Evolutionary conservation across 139 green algal species (phyloP).

Genomic region (Coelastrella sp.): DNA sequence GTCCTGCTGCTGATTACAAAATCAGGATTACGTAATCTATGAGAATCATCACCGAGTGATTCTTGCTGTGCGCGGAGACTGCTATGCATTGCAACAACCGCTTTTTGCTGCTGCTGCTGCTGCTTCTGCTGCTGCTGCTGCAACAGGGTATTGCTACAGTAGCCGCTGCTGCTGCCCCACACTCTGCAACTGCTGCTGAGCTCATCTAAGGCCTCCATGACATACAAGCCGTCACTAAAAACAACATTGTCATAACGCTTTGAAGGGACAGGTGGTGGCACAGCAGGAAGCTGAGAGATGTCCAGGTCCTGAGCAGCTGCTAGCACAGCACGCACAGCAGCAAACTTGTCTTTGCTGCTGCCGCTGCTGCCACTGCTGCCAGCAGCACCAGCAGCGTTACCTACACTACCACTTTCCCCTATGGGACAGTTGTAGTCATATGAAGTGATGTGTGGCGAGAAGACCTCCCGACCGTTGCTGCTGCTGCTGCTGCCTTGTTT

Average conservation of each 20-base stretch:
- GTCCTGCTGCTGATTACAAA: background rate
- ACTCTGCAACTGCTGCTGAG: slow-evolving; percentile 50
- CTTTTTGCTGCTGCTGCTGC: slow-evolving; percentile 7
- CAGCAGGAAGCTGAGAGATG: slow-evolving; percentile 40
- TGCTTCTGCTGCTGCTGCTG: slow-evolving; percentile 43
- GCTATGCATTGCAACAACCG: too few relatives aligned
- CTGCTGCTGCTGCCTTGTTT: slow-evolving; percentile 9
- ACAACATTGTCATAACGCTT: slow-evolving; percentile 52
- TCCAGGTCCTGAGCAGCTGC: slow-evolving; percentile 35
- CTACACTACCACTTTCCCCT: slow-evolving; percentile 58
- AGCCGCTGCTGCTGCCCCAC: background rate
- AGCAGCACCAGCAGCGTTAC: slow-evolving; percentile 42
- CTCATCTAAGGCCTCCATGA: slow-evolving; percentile 50
- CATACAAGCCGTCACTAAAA: slow-evolving; percentile 40
- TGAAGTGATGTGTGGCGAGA: slow-evolving; percentile 58
- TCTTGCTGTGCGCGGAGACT: too few relatives aligned
- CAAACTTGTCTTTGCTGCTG: slow-evolving; percentile 64
- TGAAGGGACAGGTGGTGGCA: slow-evolving; percentile 43
- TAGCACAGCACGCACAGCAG: slow-evolving; percentile 35
- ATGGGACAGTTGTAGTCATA: slow-evolving; percentile 79
- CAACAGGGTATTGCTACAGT: slow-evolving; percentile 6
- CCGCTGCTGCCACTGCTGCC: background rate
- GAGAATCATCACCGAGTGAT: too few relatives aligned
- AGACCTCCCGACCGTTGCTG: slow-evolving; percentile 41
- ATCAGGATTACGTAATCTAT: background rate